Conservation (phyloP, 805 yeast genomes). For the Wickerhamiella nectarea region DNA sequence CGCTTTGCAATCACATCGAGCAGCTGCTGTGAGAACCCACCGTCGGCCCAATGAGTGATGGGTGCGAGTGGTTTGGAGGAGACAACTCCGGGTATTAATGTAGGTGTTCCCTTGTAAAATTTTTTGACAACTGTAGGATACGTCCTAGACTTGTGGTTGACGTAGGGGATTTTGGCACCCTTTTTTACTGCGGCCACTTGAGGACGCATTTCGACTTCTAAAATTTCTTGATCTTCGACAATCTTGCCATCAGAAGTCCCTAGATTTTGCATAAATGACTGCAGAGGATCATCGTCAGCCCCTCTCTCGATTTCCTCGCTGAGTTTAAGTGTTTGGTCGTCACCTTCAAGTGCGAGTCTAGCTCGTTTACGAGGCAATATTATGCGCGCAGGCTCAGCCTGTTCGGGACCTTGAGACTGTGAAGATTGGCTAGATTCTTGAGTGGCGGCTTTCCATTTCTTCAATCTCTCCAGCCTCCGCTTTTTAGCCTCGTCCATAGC, state of each 20-base stretch:
- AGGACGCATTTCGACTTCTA: not conserved
- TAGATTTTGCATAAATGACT: not conserved
- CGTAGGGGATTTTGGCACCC: slow-evolving; percentile 27
- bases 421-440: too few species aligned
- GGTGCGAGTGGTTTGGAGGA: not conserved
- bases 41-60: slow-evolving; percentile 61
- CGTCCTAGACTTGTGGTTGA: slow-evolving; percentile 33
- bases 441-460: slow-evolving; percentile 5
- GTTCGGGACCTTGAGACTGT: not conserved
- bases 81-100: not conserved
- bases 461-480: slow-evolving; percentile 3
- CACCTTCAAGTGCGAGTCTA: not conserved
- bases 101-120: slow-evolving; percentile 1
- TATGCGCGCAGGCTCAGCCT: not conserved
- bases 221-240: not conserved
- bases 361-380: not conserved
- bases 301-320: not conserved
- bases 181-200: not conserved
- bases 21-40: slow-evolving; percentile 56
- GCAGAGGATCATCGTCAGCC: not conserved
- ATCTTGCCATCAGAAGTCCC: not conserved
- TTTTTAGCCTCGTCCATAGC: not conserved
- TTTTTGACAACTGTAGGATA: slow-evolving; percentile 24
- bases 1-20: slow-evolving; percentile 40
- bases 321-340: too few species aligned